Evolutionary conservation across 768 basidiomycete genomes (phyloP).

Genomic region (Termitomyces heimii): DNA sequence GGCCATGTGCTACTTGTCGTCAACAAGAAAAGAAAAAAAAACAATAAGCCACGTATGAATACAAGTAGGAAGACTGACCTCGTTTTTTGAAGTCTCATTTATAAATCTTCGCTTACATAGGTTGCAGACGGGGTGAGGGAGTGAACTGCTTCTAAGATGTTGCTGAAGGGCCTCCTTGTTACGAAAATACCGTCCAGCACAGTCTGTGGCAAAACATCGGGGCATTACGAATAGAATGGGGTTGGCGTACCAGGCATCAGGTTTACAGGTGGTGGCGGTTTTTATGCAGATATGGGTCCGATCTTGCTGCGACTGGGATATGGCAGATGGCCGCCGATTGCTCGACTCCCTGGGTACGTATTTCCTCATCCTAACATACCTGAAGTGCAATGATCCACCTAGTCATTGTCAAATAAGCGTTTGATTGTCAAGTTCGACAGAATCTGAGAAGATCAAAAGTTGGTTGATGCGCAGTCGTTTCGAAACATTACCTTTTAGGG

Average conservation of each 20-base stretch:
- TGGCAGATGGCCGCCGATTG: neutral
- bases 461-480: neutral
- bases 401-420: neutral
- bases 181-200: conserved; percentile 1
- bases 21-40: neutral
- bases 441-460: neutral
- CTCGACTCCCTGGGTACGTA: neutral
- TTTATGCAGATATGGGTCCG: neutral
- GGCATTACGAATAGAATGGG: conserved; percentile 3
- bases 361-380: neutral
- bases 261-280: neutral
- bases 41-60: neutral
- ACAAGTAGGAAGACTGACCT: neutral
- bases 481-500: neutral
- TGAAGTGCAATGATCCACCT: neutral
- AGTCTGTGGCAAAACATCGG: conserved; percentile 5
- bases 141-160: conserved; percentile 2
- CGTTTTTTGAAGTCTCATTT: neutral
- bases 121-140: conserved; percentile 4
- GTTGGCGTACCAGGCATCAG: neutral
- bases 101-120: conserved; percentile 8
- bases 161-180: conserved; percentile 9
- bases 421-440: neutral
- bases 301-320: neutral
- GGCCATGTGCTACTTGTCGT: neutral